Base-by-base conservation (phyloP, 345 rosid genomes). In the Eucalyptus globulus region DNA sequence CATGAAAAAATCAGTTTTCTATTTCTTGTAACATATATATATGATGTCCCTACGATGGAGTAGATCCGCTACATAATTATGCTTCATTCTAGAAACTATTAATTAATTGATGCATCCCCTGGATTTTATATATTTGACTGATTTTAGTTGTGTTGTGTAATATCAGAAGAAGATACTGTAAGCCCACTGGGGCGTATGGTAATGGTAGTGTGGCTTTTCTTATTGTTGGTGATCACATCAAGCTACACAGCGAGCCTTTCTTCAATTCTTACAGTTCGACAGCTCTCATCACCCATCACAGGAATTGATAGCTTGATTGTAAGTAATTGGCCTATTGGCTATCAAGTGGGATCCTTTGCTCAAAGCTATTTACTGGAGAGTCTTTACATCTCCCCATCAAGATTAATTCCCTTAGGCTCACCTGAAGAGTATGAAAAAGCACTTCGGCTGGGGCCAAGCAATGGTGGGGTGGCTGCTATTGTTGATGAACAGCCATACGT, bases 181-280 rank as follows among this genome's bases (percentile, higher is more conserved):
- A 96, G 98, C 89, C 87, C 97, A 58, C 91, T 96, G 56, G 96
- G 94, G 53, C 94, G 96, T 90, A 53, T 96, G 90, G 97, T 97
- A 89, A 94, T 97, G 99, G 95, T 97, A 87, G 95, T 95, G 45
- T 96, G 99, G 99, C 97, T 96, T 88, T 96, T 96, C 92, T 91
- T 97, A 22, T 85, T 97, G 92, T 90, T 97, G 98, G 97, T 97
- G 86, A 85, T 97, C 90, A 94, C 95, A 11, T 96, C 99, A 65
- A 96, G 99, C 93, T 97, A 96, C 91, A 97, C 99, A 5, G 99
- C 99, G 6, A 94, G 96, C 91, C 94, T 97, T 92, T 95, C 98
- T 88, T 95, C 99, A 69, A 96, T 97, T 90, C 97, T 97, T 45
- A 96, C 99, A 19, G 93, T 97, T 65, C 98, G 92, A 89, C 97